Evolutionary conservation across 2,329 filamentous ascomycete species (phyloP).

Genomic region (Proliferodiscus dingleyae): DNA sequence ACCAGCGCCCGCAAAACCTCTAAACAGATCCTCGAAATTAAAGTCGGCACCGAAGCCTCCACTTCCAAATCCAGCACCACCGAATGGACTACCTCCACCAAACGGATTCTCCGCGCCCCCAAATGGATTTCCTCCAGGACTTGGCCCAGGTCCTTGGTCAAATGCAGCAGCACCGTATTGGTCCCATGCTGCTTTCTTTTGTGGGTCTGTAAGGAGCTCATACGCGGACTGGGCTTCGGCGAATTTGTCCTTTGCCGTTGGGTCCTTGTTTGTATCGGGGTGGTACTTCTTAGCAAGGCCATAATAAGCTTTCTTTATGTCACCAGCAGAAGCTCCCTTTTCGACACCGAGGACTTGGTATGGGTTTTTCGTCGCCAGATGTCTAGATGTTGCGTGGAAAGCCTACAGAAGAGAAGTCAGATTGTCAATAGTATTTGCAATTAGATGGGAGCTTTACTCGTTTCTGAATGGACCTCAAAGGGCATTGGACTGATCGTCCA

Average conservation of each 20-base stretch:
- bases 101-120: conserved; percentile 62
- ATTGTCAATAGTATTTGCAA: background rate
- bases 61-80: conserved; percentile 47
- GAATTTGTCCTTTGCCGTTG: conserved; percentile 90
- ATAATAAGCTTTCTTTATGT: conserved; percentile 99
- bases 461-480: conserved; percentile 10
- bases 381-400: conserved; percentile 29
- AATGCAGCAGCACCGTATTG: conserved; percentile 86
- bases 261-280: conserved; percentile 95
- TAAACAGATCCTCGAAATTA: conserved; percentile 95
- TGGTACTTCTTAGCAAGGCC: conserved; percentile 96
- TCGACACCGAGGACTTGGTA: conserved; percentile 82
- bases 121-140: conserved; percentile 56
- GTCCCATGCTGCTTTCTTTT: conserved; percentile 91
- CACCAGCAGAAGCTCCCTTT: conserved; percentile 72
- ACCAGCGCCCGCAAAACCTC: conserved; percentile 62
- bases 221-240: conserved; percentile 90
- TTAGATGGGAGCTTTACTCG: conserved; percentile 21
- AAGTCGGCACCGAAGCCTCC: conserved; percentile 73
- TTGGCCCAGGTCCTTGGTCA: conserved; percentile 60
- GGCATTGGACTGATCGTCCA: background rate
- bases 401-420: conserved; percentile 16
- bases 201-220: conserved; percentile 84
- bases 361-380: conserved; percentile 58
- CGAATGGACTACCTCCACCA: conserved; percentile 53